Evolutionary conservation across 768 basidiomycete species (phyloP).

Genomic region (Cyathus striatus): DNA sequence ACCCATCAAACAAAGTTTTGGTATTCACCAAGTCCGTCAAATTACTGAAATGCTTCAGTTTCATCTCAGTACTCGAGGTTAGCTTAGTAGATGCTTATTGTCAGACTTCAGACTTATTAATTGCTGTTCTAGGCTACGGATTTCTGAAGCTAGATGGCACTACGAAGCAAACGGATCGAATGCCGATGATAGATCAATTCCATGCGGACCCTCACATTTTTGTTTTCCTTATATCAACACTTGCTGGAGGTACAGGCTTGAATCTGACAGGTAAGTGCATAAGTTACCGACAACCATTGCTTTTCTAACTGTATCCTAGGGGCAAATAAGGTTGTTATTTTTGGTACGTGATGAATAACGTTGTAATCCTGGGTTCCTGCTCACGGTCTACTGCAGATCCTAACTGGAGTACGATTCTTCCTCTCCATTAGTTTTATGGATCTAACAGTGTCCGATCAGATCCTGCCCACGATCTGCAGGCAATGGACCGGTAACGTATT

Average conservation of each 20-base stretch:
- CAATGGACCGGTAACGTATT: constrained; percentile 61
- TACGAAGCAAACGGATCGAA: constrained; percentile 61
- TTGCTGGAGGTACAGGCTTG: constrained; percentile 88
- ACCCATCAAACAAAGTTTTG: constrained; percentile 76
- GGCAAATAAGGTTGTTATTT: constrained; percentile 93
- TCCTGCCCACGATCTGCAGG: constrained; percentile 92
- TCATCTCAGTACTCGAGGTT: constrained; percentile 58
- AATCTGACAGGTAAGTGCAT: constrained; percentile 58
- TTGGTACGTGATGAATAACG: constrained; percentile 67
- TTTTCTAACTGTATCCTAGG: constrained; percentile 28
- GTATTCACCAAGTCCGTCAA: constrained; percentile 94
- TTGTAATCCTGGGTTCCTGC: no score
- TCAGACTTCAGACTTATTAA: constrained; percentile 3
- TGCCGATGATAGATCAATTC: constrained; percentile 84
- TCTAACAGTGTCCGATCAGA: constrained; percentile 38
- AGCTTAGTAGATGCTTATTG: constrained; percentile 7
- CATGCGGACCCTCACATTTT: constrained; percentile 69
- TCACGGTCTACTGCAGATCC: no score
- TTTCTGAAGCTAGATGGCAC: constrained; percentile 81
- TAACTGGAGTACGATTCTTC: constrained; percentile 95
- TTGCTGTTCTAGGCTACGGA: constrained; percentile 35
- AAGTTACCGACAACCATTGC: not conserved
- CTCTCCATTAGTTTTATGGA: constrained; percentile 5
- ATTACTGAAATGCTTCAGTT: constrained; percentile 82
- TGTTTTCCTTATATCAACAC: constrained; percentile 84